Conservation (phyloP, 257 asterid genomes). For the Rubia yunnanensis region DNA sequence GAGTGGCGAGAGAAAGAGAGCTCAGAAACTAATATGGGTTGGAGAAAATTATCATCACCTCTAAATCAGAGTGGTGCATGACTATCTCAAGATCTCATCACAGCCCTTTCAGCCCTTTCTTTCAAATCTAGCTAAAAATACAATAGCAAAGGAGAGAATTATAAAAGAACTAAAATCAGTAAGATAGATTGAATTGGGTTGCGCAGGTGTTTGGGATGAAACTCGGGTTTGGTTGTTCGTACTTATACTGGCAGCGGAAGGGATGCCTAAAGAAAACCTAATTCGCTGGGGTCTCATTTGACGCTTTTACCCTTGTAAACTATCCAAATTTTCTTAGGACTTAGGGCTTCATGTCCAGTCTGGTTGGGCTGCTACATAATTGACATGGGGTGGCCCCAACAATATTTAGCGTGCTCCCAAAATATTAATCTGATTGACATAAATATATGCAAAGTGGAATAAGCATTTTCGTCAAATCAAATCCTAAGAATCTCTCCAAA, state of each 20-base stretch:
- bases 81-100: conserved; percentile 26
- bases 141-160: neutral
- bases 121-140: neutral
- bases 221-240: neutral
- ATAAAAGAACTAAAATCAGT: neutral
- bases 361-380: neutral
- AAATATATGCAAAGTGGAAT: no score
- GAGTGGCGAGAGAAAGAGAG: neutral
- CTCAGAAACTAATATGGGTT: conserved; percentile 31
- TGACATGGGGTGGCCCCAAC: no score
- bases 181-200: neutral
- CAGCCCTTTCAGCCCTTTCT: neutral
- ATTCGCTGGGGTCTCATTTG: neutral
- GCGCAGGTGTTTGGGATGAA: neutral
- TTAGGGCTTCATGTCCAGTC: neutral
- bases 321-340: neutral
- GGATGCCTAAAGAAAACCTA: neutral
- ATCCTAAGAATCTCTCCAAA: no score
- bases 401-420: no score
- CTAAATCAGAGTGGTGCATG: conserved; percentile 40
- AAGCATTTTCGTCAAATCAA: no score
- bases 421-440: no score
- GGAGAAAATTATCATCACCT: conserved; percentile 26
- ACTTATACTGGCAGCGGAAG: neutral
- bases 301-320: neutral